Evolutionary conservation across 129 eudicot genomes (phyloP).

Genomic region (Flaveria linearis): DNA sequence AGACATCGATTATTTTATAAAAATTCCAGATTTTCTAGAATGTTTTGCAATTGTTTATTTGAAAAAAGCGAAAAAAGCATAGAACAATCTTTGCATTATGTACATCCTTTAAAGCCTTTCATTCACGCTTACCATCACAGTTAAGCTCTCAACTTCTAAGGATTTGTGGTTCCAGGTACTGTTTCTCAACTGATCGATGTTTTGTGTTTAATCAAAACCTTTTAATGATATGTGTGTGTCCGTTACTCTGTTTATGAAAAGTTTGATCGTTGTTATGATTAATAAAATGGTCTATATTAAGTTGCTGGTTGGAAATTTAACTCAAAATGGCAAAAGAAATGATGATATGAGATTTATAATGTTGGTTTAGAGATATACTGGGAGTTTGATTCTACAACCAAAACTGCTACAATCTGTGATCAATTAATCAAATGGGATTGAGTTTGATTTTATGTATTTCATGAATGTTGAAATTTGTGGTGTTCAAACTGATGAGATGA

Average conservation of each 20-base stretch:
- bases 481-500: no score
- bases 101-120: conserved; percentile 21
- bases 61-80: background rate
- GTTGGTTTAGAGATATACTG: no score
- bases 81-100: conserved; percentile 20
- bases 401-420: conserved; percentile 11
- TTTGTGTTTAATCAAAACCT: background rate
- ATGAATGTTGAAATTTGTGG: background rate
- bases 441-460: background rate
- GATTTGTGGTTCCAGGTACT: conserved; percentile 1
- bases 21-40: background rate
- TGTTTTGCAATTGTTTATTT: background rate
- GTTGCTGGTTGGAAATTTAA: background rate
- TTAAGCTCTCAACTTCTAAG: background rate
- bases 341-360: background rate
- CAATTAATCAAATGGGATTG: conserved; percentile 2
- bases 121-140: conserved; percentile 10
- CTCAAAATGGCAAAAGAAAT: background rate
- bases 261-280: background rate
- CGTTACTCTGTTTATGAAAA: background rate
- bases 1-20: background rate
- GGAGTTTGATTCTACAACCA: conserved; percentile 2
- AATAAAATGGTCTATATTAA: background rate
- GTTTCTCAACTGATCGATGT: background rate
- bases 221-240: background rate